Base-by-base conservation (phyloP, 352 stramenopile genomes). In the Blastocystis sp. region DNA sequence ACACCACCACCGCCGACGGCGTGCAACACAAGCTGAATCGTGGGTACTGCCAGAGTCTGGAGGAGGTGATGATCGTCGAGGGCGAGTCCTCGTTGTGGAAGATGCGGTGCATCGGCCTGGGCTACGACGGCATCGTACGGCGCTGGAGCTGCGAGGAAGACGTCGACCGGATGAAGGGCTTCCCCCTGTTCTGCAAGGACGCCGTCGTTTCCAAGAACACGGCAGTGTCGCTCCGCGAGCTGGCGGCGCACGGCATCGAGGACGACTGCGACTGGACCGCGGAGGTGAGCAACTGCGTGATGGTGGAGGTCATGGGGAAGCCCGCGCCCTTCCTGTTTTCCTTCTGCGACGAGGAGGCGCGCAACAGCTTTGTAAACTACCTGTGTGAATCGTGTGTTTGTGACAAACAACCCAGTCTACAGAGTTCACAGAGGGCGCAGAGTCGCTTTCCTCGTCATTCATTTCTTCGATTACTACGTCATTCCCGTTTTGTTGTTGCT, bases 1-100 rank as follows among this genome's bases (percentile, higher is more conserved):
- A 41, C 43, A 60, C 43, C 9, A n/a, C 52, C 7, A 77, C 67
- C 28, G 19, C 23, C 23, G 67, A 77, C 28, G 67, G 67, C 43
- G 41, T 23, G 3, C 67, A 77, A n/a, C 67, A 77, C 10, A 38
- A 48, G 21, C 48, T 77, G 11, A 77, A 77, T 3, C 67, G 67
- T 2, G 67, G 67, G 2, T 77, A 77, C 28, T 77, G 67, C 48
- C 4, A 60, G 43, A 5, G 17, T 9, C 52, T 77, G 9, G 23
- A 60, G 17, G 67, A 77, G n/a, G 23, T 40, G 43, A 56, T 77
- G 38, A 56, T 77, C 52, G 67, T 60, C 10, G 48, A 77, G 5
- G 11, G 23, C 23, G 67, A 60, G 52, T 40, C 21, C 2, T 77
- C 64, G 34, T 45, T 62, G 2, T 77, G 67, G 67, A 56, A 77